A percentile compares a stretch with the other conserved stretches of the same genome.
Conservation (phyloP, 345 rosid genomes). For the Gossypium stocksii region DNA sequence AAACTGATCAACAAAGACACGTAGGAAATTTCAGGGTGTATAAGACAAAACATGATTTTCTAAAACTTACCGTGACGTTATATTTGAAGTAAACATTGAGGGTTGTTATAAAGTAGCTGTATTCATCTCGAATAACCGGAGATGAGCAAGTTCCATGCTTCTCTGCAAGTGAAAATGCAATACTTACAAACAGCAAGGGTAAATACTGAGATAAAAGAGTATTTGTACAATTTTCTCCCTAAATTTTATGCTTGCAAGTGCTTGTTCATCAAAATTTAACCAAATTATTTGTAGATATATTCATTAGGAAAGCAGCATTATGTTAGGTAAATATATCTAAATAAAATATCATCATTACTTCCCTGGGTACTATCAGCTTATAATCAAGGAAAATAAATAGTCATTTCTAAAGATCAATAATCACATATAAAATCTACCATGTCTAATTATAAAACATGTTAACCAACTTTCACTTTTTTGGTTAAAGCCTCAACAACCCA, state of each 20-base stretch:
- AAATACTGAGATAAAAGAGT: neutral
- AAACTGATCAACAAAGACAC: neutral
- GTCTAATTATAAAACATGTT: neutral
- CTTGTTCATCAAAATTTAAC: conserved; percentile 4
- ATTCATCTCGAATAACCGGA: conserved; percentile 72
- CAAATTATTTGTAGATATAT: neutral
- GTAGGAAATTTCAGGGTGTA: neutral
- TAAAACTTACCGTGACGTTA: conserved; percentile 73
- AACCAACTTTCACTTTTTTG: neutral
- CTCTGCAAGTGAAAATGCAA: conserved; percentile 50
- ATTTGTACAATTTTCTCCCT: neutral
- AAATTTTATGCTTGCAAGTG: conserved; percentile 3
- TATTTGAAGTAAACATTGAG: conserved; percentile 77
- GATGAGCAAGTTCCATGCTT: conserved; percentile 92
- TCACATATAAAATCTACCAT: neutral
- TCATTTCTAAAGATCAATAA: neutral
- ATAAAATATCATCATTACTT: neutral
- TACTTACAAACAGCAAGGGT: conserved; percentile 8
- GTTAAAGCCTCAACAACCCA: neutral
- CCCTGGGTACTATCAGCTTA: neutral
- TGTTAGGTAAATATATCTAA: neutral
- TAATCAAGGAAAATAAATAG: neutral
- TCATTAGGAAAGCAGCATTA: neutral
- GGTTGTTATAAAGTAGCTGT: conserved; percentile 60
- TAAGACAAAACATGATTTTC: conserved; percentile 6